Base-by-base conservation (phyloP, 768 basidiomycete species). In the Psilocybe azurescens region DNA sequence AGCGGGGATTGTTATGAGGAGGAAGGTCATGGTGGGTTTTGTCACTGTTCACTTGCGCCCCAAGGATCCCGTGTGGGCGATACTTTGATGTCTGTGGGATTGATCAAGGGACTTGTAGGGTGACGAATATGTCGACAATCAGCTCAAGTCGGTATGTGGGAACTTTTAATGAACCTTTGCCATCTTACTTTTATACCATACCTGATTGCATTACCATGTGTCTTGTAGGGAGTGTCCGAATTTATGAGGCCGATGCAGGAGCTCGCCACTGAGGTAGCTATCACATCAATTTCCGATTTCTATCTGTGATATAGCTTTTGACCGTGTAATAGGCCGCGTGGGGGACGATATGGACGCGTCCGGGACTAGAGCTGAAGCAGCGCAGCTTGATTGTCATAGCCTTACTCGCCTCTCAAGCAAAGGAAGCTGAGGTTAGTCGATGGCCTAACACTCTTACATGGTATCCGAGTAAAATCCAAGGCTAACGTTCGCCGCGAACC, bases 231-330 rank as follows among this genome's bases (percentile, higher is more conserved):
- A 7, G 74, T 73, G 4, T 79, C 80, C 2, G 79, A 80, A 10
- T 81, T 82, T 59, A 80, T 81, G 81, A 75, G 70, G 65, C 79
- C 80, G 0, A 81, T 82, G 78, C 80, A 81, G 67, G 76, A 81
- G 72, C 69, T 82, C 36, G 75, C 78, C 28, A 79, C 78, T 28
- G 78, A 78, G 72, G 79, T 77, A 46, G 32, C 5, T 33, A 33
- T n/a, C n/a, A n/a, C n/a, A n/a, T n/a, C n/a, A n/a, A n/a, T n/a
- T n/a, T n/a, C n/a, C n/a, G n/a, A n/a, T n/a, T n/a, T n/a, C n/a
- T n/a, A n/a, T 28, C 29, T 57, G 38, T 38, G 24, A 44, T 14
- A 11, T 18, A 16, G 13, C 13, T n/a, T 28, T 10, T 56, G 47
- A 24, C 18, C 29, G 41, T 52, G 3, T 29, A 44, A 36, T 50